These are phyloP conservation scores for Verticillium dahliae DNA, from an alignment of 2,329 filamentous ascomycete genomes.

Conservation along the genomic window DNA sequence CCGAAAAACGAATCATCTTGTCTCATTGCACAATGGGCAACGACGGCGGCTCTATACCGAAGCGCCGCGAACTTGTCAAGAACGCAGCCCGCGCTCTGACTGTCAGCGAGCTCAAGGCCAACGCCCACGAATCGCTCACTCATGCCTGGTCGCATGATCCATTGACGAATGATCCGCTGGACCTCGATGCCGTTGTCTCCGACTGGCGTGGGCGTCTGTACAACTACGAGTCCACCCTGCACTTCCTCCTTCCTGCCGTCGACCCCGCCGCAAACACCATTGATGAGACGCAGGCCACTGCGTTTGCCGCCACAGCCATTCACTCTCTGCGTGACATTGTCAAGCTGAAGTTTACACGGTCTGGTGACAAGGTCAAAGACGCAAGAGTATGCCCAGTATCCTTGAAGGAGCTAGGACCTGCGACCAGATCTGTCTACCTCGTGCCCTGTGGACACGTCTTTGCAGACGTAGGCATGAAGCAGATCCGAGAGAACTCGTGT, in stretches of 20 bases:
- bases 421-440: constrained; percentile 76
- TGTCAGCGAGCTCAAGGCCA: constrained; percentile 81
- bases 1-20: background rate
- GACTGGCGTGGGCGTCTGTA: constrained; percentile 81
- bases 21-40: constrained; percentile 71
- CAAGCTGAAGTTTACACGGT: constrained; percentile 63
- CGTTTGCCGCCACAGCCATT: constrained; percentile 52
- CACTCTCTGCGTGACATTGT: constrained; percentile 81
- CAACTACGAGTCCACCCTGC: constrained; percentile 86
- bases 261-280: constrained; percentile 19
- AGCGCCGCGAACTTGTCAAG: constrained; percentile 91
- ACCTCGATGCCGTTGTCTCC: constrained; percentile 67
- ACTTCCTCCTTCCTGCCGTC: constrained; percentile 42
- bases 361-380: constrained; percentile 35
- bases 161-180: constrained; percentile 71
- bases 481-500: constrained; percentile 59
- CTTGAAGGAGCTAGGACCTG: constrained; percentile 74
- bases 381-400: constrained; percentile 82
- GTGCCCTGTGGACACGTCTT: constrained; percentile 96
- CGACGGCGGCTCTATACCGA: constrained; percentile 94
- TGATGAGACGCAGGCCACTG: constrained; percentile 19
- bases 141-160: constrained; percentile 87
- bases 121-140: constrained; percentile 73
- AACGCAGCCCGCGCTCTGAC: constrained; percentile 79
- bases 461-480: constrained; percentile 75